Base-by-base conservation (phyloP, 2,329 filamentous ascomycete species). In the Elsinoe ampelina region DNA sequence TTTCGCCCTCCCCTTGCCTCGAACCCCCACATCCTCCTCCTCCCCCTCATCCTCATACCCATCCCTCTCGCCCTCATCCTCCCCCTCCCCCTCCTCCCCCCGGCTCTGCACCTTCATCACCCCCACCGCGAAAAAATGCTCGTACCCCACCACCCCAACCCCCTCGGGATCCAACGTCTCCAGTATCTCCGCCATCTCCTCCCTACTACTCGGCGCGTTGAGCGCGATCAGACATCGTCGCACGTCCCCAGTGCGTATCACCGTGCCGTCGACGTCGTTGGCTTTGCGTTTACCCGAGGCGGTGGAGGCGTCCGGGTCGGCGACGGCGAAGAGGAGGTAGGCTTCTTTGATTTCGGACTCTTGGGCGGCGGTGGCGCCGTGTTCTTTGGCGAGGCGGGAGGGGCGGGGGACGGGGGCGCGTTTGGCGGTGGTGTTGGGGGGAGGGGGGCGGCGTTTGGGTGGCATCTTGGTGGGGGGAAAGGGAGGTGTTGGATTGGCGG, bases 331-430 rank as follows among this genome's bases (percentile, higher is more conserved):
- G 6, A 97, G 79, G 19, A 81, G 78, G 71, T 93, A 97, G 12
- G 91, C 91, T 71, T 96, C 91, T 65, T 83, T 84, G 67, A 98
- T 95, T 73, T 96, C 90, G 63, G 81, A 80, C 73, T 97, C 92
- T 72, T 96, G 86, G 61, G 86, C 82, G 39, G 84, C 86, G 12
- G 83, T 85, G 67, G 97, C 83, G 70, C 90, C 85, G 78, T 96
- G 84, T 68, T 95, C 89, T 73, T 91, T 92, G 30, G 92, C 92
- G 64, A 96, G 87, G 71, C 90, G 95, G 58, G 91, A 95, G 66
- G 83, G 83, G 61, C 87, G 86, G 57, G 76, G 73, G 68, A 74
- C 71, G 32, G 74, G 65, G 13, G 64, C 54, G 13, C 61, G 41
- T 30, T 54, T 36, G 10, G 63, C 59, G 2, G 62, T 38, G 42